Percentiles rank a stretch among this genome's conserved stretches.
Conservation (phyloP, 2,329 filamentous ascomycete genomes). For the Colletotrichum spaethianum region DNA sequence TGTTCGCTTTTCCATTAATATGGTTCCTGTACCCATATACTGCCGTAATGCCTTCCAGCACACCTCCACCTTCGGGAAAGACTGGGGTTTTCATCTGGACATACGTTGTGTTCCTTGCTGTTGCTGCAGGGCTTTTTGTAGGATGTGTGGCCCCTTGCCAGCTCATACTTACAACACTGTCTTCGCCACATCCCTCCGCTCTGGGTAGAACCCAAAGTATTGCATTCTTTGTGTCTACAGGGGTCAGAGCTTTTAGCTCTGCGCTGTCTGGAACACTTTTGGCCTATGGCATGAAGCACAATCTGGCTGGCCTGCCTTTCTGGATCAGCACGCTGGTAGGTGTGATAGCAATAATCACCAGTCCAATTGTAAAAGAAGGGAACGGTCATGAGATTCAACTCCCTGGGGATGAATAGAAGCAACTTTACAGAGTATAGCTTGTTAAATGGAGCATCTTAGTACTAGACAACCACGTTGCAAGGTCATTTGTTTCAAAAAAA, state of each 20-base stretch:
- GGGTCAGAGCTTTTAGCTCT: background rate
- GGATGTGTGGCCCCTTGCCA: background rate
- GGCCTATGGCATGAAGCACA: background rate
- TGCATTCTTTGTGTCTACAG: background rate
- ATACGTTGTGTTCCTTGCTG: background rate
- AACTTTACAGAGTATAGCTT: too few relatives aligned
- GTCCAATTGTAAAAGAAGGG: constrained; percentile 7
- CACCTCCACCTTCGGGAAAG: constrained; percentile 6
- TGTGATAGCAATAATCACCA: background rate
- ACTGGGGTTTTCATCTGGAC: background rate
- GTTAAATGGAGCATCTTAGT: too few relatives aligned
- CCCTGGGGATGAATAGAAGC: background rate
- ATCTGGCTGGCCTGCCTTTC: background rate
- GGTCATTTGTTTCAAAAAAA: constrained; percentile 26
- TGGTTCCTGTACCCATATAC: background rate
- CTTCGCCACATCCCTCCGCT: constrained; percentile 12
- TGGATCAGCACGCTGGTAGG: background rate
- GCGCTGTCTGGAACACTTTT: background rate
- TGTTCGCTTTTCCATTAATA: background rate
- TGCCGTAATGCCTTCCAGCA: background rate
- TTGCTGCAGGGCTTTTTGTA: background rate
- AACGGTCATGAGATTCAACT: constrained; percentile 7
- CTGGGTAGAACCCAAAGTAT: constrained; percentile 1
- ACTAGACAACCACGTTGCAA: too few relatives aligned
- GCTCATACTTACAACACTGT: background rate